Conservation (phyloP, 805 yeast species). For the Cyberlindnera americana region DNA sequence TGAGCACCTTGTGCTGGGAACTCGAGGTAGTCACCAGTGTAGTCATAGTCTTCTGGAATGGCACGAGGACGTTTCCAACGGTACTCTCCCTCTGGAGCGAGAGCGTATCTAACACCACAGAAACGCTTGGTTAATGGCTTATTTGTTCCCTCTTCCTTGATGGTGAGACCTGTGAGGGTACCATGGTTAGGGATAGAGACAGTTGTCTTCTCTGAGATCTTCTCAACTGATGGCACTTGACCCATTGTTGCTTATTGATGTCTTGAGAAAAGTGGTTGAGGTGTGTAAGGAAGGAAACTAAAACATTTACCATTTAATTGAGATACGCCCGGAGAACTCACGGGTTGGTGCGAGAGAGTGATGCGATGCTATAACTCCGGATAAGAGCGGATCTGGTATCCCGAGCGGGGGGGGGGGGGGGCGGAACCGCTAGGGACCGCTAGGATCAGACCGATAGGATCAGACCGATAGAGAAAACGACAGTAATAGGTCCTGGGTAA, state of each 20-base stretch:
- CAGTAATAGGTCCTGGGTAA: too few relatives aligned
- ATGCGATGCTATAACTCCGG: not conserved
- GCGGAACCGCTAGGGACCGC: too few relatives aligned
- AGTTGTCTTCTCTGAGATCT: constrained; percentile 12
- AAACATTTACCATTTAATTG: not conserved
- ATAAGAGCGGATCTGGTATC: not conserved
- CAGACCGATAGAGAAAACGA: too few relatives aligned
- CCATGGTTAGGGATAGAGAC: constrained; percentile 9
- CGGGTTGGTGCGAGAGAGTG: not conserved
- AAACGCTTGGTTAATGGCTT: constrained; percentile 14
- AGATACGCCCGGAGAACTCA: not conserved
- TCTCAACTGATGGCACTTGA: constrained; percentile 14
- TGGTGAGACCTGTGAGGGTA: constrained; percentile 14
- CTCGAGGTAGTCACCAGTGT: constrained; percentile 36
- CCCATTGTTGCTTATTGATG: constrained; percentile 4
- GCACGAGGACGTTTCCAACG: constrained; percentile 34
- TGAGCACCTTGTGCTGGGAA: constrained; percentile 16
- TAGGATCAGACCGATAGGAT: too few relatives aligned
- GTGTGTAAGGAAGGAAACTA: not conserved
- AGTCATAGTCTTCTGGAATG: constrained; percentile 33
- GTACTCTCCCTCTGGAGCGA: constrained; percentile 30
- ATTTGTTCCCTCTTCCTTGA: constrained; percentile 10
- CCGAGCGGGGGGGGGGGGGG: not conserved
- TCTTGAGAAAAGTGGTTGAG: not conserved
- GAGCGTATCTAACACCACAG: constrained; percentile 27